phyloP scores from a whole-genome alignment of 1,284 basidiomycete genomes.

The Leucoagaricus sp. region DNA sequence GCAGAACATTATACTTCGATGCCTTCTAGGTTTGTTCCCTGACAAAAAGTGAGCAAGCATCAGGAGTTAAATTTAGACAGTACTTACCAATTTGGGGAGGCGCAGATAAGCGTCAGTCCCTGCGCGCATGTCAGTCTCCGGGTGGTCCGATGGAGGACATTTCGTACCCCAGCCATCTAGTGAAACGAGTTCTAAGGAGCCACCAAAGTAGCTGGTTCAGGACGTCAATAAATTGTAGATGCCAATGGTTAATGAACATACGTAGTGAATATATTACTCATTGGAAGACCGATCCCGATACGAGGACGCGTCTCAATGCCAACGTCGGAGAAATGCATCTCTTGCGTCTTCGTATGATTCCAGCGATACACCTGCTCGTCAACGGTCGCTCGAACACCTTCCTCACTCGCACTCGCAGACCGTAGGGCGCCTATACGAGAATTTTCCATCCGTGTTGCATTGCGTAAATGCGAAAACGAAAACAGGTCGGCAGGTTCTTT shows the following conservation, averaged over 20 bases:
- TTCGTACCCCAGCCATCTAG: slow-evolving; percentile 79
- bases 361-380: slow-evolving; percentile 67
- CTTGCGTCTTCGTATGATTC: slow-evolving; percentile 31
- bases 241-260: slow-evolving; percentile 33
- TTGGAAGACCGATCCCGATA: slow-evolving; percentile 80
- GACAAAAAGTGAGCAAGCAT: slow-evolving; percentile 5
- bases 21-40: slow-evolving; percentile 84
- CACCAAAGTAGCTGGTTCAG: slow-evolving; percentile 70
- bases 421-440: slow-evolving; percentile 74
- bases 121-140: slow-evolving; percentile 26
- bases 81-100: slow-evolving; percentile 76
- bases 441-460: slow-evolving; percentile 66
- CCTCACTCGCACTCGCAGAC: slow-evolving; percentile 56
- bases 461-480: slow-evolving; percentile 81
- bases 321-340: slow-evolving; percentile 36
- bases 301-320: slow-evolving; percentile 53
- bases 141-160: slow-evolving; percentile 1
- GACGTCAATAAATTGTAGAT: background rate
- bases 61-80: background rate
- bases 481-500: slow-evolving; percentile 71
- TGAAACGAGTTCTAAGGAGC: slow-evolving; percentile 78
- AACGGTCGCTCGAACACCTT: slow-evolving; percentile 74
- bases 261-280: slow-evolving; percentile 86
- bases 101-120: slow-evolving; percentile 83
- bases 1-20: slow-evolving; percentile 60